phyloP scores from a whole-genome alignment of 1,284 basidiomycete species.

The Naganishia albida region DNA sequence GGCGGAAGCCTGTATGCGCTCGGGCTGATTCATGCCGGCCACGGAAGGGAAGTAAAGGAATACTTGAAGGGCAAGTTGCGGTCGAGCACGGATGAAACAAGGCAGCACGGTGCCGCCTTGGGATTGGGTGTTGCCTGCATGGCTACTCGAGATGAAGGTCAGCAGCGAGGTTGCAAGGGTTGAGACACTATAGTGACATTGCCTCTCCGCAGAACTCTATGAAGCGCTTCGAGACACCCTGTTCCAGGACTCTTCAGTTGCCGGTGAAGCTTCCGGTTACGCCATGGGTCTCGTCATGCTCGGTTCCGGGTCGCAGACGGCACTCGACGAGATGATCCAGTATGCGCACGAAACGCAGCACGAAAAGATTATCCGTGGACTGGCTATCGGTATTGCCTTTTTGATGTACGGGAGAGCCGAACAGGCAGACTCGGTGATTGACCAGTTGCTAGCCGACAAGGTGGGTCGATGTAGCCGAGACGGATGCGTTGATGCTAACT shows the following conservation, averaged over 20 bases:
- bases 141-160: conserved; percentile 74
- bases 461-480: conserved; percentile 55
- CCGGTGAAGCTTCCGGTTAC: conserved; percentile 90
- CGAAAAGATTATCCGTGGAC: conserved; percentile 94
- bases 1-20: conserved; percentile 90
- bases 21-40: conserved; percentile 82
- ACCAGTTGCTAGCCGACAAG: conserved; percentile 77
- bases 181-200: neutral
- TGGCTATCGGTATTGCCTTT: conserved; percentile 86
- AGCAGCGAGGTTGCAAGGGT: conserved; percentile 36
- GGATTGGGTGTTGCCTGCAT: conserved; percentile 91
- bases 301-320: conserved; percentile 74
- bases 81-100: conserved; percentile 65
- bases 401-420: conserved; percentile 88
- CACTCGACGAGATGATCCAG: conserved; percentile 86
- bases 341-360: conserved; percentile 95
- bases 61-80: conserved; percentile 78
- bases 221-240: conserved; percentile 84
- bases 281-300: conserved; percentile 97
- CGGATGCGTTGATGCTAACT: neutral
- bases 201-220: conserved; percentile 66
- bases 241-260: conserved; percentile 89
- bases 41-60: conserved; percentile 67
- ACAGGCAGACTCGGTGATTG: conserved; percentile 76
- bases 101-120: conserved; percentile 92